Conservation (phyloP, 306 rosid genomes). For the Sindora glabra region DNA sequence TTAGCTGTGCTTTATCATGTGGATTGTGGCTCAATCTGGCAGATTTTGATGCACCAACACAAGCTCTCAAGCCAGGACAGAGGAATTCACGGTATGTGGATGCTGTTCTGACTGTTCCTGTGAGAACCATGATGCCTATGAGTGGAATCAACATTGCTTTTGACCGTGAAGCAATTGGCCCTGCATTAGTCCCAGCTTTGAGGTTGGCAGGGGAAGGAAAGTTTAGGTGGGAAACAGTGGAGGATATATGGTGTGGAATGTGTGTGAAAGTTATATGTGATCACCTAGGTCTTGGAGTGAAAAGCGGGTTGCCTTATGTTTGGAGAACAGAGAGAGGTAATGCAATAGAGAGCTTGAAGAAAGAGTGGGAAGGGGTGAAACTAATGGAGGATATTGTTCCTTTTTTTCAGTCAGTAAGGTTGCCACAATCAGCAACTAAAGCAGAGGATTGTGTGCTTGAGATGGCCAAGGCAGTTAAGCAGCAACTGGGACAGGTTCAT, state of each 20-base stretch:
- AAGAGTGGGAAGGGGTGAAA: slow-evolving; percentile 98
- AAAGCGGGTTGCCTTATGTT: slow-evolving; percentile 87
- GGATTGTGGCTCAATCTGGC: slow-evolving; percentile 94
- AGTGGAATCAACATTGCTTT: slow-evolving; percentile 94
- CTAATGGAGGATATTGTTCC: slow-evolving; percentile 95
- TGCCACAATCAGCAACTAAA: slow-evolving; percentile 53
- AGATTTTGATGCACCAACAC: slow-evolving; percentile 94
- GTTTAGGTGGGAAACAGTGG: slow-evolving; percentile 93
- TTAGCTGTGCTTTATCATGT: slow-evolving; percentile 77
- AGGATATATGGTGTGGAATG: slow-evolving; percentile 93
- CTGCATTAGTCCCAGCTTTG: slow-evolving; percentile 80
- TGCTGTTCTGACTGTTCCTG: slow-evolving; percentile 85
- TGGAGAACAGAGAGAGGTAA: slow-evolving; percentile 83
- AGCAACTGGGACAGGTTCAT: slow-evolving; percentile 67
- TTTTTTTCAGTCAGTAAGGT: slow-evolving; percentile 74
- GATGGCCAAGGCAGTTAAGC: slow-evolving; percentile 69
- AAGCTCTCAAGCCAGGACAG: slow-evolving; percentile 65
- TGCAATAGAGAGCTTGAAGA: slow-evolving; percentile 82
- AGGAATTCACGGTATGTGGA: slow-evolving; percentile 78
- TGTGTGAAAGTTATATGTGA: slow-evolving; percentile 81
- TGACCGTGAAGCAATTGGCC: slow-evolving; percentile 67
- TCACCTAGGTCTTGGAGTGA: slow-evolving; percentile 76
- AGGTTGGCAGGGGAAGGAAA: slow-evolving; percentile 81
- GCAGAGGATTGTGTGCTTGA: slow-evolving; percentile 71
- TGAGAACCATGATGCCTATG: slow-evolving; percentile 69